phyloP scores from a whole-genome alignment of 805 yeast species.

The Candida jianshihensis region DNA sequence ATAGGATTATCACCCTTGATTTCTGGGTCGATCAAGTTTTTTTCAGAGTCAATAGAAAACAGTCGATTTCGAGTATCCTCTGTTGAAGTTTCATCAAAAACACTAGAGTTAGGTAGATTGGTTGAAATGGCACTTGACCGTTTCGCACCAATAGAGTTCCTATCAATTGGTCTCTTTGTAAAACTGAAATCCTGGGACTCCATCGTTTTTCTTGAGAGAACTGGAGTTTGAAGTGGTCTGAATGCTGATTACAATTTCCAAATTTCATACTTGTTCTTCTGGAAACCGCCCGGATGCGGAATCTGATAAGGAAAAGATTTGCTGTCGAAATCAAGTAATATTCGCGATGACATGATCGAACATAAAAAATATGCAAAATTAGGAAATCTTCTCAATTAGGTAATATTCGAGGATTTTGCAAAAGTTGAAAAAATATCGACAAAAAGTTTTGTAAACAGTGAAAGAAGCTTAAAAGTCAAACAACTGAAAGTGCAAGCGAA shows the following conservation, averaged over 20 bases:
- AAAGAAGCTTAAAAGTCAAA: too few relatives aligned
- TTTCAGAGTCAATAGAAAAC: constrained; percentile 3
- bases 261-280: too few relatives aligned
- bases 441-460: too few relatives aligned
- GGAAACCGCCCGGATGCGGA: too few relatives aligned
- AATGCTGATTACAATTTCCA: neutral
- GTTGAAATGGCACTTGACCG: constrained; percentile 19
- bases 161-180: constrained; percentile 20
- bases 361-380: too few relatives aligned
- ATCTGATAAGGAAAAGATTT: neutral
- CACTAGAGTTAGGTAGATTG: constrained; percentile 11
- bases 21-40: constrained; percentile 4
- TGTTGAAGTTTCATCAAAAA: constrained; percentile 1
- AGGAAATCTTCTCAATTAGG: neutral
- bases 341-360: neutral
- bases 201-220: constrained; percentile 1
- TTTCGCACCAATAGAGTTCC: constrained; percentile 4
- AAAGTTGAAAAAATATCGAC: too few relatives aligned
- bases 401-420: too few relatives aligned
- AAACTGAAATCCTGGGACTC: constrained; percentile 18
- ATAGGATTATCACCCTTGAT: constrained; percentile 19
- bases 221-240: neutral
- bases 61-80: constrained; percentile 1
- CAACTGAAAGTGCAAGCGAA: too few relatives aligned
- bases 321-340: neutral